phyloP scores from a whole-genome alignment of 495 filamentous ascomycete species.

The Podospora anserina region DNA sequence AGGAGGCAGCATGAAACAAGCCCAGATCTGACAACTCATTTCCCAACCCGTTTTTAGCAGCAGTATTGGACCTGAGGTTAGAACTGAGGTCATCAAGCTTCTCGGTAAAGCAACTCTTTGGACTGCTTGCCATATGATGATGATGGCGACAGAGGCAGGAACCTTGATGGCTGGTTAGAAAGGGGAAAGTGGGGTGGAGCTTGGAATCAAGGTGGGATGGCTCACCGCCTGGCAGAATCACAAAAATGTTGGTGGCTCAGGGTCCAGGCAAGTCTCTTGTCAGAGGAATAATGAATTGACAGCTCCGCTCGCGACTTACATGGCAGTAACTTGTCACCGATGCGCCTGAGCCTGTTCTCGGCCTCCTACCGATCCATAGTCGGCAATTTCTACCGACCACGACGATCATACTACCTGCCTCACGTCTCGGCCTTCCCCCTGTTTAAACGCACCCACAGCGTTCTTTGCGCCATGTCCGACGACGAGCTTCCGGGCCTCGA shows the following conservation, averaged over 20 bases:
- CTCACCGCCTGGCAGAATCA: slow-evolving; percentile 27
- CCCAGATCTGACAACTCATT: too few relatives aligned
- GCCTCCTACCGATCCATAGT: slow-evolving; percentile 14
- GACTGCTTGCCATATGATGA: neutral
- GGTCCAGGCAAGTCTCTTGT: neutral
- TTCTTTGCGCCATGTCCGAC: slow-evolving; percentile 30
- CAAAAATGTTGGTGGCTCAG: slow-evolving; percentile 7
- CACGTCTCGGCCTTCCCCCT: neutral
- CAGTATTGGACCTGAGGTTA: neutral
- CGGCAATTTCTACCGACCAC: slow-evolving; percentile 10
- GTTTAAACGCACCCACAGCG: neutral
- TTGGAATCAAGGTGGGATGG: neutral
- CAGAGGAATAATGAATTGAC: neutral
- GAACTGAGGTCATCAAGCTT: neutral
- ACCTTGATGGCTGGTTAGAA: neutral
- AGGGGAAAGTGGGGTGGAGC: slow-evolving; percentile 1
- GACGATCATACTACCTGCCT: neutral
- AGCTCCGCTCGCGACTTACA: neutral
- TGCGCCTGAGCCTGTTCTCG: slow-evolving; percentile 14
- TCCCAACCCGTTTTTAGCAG: neutral
- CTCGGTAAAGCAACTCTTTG: neutral
- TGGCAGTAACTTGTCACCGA: slow-evolving; percentile 5
- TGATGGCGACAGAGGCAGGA: neutral
- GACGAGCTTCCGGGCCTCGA: slow-evolving; percentile 16
- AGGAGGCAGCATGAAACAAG: neutral